Base-by-base conservation (phyloP, 2,329 filamentous ascomycete species). In the Elsinoe batatas region DNA sequence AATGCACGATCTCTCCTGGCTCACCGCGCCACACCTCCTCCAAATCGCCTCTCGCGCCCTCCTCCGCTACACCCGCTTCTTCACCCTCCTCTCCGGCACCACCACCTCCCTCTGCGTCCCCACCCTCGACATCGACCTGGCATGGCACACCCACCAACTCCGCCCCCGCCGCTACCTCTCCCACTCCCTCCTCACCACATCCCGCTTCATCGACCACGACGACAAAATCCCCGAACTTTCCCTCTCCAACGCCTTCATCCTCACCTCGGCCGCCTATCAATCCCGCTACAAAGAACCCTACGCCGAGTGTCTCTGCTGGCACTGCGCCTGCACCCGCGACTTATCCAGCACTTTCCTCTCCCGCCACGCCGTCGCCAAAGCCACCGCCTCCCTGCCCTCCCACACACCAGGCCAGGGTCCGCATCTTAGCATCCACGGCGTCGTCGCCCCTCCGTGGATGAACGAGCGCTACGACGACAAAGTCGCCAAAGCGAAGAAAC, bases 141-240 rank as follows among this genome's bases (percentile, higher is more conserved):
- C 80, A 0, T 90, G 86, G 85, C 88, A 94, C 65, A 91, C 87
- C 0, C 87, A 91, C 63, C 85, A 91, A 65, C 79, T 91, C 2
- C 79, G 73, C 7, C 84, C 87, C 0, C 63, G 66, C 2, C 64
- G 72, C 3, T 93, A 93, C 69, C 84, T 81, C 62, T 58, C 65
- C 2, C 84, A 79, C 65, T 84, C 79, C 1, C 65, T 76, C 1
- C 55, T 51, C 0, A 66, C 67, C 18, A 77, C 76, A 5, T 64
- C 64, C 1, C 80, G 77, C 49, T 88, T 89, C 64, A 79, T 91
- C 61, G 83, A 91, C 64, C 88, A 94, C 64, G 85, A 93, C 67
- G 89, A 94, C 73, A 91, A 91, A 69, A 82, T 94, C 18, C 81
- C 84, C 49, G 84, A 90, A 63, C 72, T 72, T 12, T 77, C 75